Evolutionary conservation across 306 rosid species (phyloP).

Genomic region (Mucuna pruriens): DNA sequence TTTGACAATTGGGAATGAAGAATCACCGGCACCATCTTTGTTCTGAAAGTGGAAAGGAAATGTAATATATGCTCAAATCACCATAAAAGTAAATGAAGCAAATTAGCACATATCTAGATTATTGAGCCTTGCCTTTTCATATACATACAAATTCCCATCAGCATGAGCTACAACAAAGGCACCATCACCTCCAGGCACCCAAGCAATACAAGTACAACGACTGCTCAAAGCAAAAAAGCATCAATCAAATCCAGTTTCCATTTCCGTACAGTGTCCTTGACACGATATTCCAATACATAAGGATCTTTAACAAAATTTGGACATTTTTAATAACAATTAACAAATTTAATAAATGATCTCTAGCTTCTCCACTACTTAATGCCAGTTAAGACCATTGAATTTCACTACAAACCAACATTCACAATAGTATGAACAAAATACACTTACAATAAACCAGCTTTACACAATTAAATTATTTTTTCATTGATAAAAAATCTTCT

Average conservation of each 20-base stretch:
- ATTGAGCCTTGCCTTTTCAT: slow-evolving; percentile 82
- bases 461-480: background rate
- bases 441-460: background rate
- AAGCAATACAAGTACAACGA: slow-evolving; percentile 86
- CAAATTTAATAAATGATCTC: background rate
- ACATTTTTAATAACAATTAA: background rate
- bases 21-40: slow-evolving; percentile 87
- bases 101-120: slow-evolving; percentile 33
- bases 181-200: slow-evolving; percentile 94
- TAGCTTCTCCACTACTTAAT: background rate
- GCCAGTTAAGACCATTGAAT: background rate
- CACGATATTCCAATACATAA: background rate
- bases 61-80: slow-evolving; percentile 5
- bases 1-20: slow-evolving; percentile 81
- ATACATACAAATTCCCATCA: slow-evolving; percentile 90
- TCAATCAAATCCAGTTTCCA: slow-evolving; percentile 40
- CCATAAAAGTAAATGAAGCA: background rate
- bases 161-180: slow-evolving; percentile 90
- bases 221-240: slow-evolving; percentile 62
- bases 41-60: slow-evolving; percentile 53
- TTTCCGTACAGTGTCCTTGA: slow-evolving; percentile 18
- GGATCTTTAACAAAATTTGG: background rate
- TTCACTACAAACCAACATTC: background rate
- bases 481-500: background rate
- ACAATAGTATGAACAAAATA: background rate